Evolutionary conservation across 2,329 filamentous ascomycete genomes (phyloP), one percentile per base, ranked within the genome.

Genomic region (Penicillium hordei): DNA sequence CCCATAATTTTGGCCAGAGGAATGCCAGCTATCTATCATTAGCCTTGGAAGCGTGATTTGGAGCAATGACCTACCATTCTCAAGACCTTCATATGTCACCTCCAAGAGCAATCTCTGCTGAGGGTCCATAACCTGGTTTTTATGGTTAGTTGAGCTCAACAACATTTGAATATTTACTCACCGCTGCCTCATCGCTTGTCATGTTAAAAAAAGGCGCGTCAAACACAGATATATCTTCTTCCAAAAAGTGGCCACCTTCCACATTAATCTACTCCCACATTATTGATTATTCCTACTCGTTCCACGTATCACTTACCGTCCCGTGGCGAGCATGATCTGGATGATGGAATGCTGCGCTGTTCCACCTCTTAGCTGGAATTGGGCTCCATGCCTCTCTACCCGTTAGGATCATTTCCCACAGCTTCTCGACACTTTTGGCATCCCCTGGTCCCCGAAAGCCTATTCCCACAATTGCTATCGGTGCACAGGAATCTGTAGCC

Each of bases 141-240:
- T 1, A 29, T 3, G 5, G 5, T 53, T 29, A 52, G 36, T 23
- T 34, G 1, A 9, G n/a, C 19, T 43, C n/a, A 7, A 4, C 7
- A 21, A 17, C 5, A 25, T 29, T 40, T 1, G n/a, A 17, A 38
- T n/a, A 10, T 3, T 5, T 27, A 52, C 65, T 34, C 48, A 68
- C 67, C n/a, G 65, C 61, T 10, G 70, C 71, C 46, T 72, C 70
- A 15, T 72, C 62, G 3, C 63, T 59, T 13, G 66, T 67, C 57
- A 75, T 70, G 40, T 70, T 69, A 51, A 75, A 75, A 49, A 76
- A 75, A 0, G 69, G 60, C 1, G 72, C 71, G 56, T 76, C 72
- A 25, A 75, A 73, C 1, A 59, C 15, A 2, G 60, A 61, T 10
- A 70, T 19, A 46, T 72, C 68, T 21, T 72, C 65, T 13, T 55